Evolutionary conservation across 805 yeast species (phyloP).

Genomic region (Candida ulmi): DNA sequence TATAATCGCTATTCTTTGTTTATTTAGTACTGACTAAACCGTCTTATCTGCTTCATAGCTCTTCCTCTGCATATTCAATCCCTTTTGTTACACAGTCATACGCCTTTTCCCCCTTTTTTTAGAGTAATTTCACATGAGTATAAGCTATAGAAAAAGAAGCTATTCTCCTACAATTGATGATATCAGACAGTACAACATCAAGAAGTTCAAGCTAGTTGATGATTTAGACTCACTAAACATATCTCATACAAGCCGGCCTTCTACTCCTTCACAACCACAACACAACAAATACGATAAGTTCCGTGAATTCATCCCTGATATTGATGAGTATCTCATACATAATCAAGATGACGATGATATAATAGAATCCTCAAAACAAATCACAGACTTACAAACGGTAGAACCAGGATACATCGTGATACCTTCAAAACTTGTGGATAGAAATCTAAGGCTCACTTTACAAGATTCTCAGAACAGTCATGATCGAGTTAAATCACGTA

Average conservation of each 20-base stretch:
- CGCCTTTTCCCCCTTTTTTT: too few species aligned
- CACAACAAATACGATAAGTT: not conserved
- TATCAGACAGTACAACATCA: constrained; percentile 24
- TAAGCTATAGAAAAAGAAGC: constrained; percentile 4
- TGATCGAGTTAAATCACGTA: constrained; percentile 2
- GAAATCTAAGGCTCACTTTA: not conserved
- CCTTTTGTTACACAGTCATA: too few species aligned
- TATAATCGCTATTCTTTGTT: too few species aligned
- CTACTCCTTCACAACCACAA: not conserved
- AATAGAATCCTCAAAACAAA: constrained; percentile 6
- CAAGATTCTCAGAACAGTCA: not conserved
- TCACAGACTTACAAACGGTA: not conserved
- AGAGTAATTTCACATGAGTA: not conserved
- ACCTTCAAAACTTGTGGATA: not conserved
- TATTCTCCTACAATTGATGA: constrained; percentile 18
- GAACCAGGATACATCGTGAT: constrained; percentile 1
- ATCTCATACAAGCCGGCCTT: not conserved
- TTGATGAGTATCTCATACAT: constrained; percentile 12
- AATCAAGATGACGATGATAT: constrained; percentile 16
- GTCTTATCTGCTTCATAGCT: too few species aligned
- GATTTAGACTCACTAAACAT: constrained; percentile 27
- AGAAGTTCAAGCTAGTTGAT: constrained; percentile 24
- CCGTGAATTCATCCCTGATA: constrained; percentile 9
- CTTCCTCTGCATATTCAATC: too few species aligned
- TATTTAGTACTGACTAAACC: too few species aligned